Evolutionary conservation across 805 yeast genomes (phyloP).

Genomic region (Peterozyma xylosa): DNA sequence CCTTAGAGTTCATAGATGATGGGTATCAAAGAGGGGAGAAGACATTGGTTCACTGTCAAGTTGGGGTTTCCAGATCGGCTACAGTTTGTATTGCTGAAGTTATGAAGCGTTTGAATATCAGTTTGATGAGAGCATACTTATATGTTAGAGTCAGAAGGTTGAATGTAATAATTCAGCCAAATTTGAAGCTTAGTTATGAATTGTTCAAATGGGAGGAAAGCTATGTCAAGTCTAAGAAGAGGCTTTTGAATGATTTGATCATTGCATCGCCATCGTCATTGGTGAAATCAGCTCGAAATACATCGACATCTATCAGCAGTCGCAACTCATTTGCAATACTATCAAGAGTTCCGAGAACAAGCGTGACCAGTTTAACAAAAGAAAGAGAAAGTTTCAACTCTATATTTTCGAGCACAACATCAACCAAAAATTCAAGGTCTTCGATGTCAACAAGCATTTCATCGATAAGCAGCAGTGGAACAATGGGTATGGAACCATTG

Average conservation of each 20-base stretch:
- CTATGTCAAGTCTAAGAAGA: constrained; percentile 12
- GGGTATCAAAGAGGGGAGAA: constrained; percentile 36
- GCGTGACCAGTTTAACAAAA: neutral
- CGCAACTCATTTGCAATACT: neutral
- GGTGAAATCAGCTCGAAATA: neutral
- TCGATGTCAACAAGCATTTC: constrained; percentile 7
- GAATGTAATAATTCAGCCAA: constrained; percentile 92
- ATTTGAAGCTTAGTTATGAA: constrained; percentile 85
- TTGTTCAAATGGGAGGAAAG: constrained; percentile 62
- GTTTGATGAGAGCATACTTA: constrained; percentile 72
- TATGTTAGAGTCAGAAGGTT: constrained; percentile 85
- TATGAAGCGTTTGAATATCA: constrained; percentile 65
- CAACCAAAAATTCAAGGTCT: constrained; percentile 3
- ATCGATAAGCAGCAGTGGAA: constrained; percentile 1
- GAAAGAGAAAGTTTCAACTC: constrained; percentile 7
- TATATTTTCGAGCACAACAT: constrained; percentile 1
- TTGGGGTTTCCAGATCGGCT: constrained; percentile 92
- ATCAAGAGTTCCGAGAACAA: neutral
- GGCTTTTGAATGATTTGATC: neutral
- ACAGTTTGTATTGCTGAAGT: constrained; percentile 94
- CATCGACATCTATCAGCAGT: neutral
- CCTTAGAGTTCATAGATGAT: constrained; percentile 59
- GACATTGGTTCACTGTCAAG: constrained; percentile 85
- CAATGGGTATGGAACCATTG: neutral
- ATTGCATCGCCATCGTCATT: neutral